Conservation (phyloP, 331 rosid genomes). For the Quercus phellos region DNA sequence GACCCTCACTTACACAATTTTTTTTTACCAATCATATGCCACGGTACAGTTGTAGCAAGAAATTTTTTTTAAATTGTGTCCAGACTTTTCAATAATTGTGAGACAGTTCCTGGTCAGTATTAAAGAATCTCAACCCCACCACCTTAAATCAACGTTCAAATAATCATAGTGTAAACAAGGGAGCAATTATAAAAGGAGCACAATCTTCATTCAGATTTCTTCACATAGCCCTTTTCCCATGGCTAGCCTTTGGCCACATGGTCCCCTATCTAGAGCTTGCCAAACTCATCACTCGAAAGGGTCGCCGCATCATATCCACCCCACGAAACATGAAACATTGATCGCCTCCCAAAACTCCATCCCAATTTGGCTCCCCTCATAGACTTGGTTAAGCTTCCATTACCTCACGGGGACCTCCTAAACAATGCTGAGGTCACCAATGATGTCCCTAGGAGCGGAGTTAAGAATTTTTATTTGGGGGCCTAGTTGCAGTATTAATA, state of each 20-base stretch:
- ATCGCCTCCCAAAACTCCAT: slow-evolving; percentile 45
- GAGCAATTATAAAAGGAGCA: too few species aligned
- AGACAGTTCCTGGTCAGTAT: too few species aligned
- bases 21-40: too few species aligned
- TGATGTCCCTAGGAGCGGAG: slow-evolving; percentile 17
- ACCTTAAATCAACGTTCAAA: neutral
- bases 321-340: slow-evolving; percentile 53
- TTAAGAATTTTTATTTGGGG: too few species aligned
- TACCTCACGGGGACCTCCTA: slow-evolving; percentile 33
- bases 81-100: too few species aligned
- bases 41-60: too few species aligned
- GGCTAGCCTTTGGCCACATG: slow-evolving; percentile 63
- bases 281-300: slow-evolving; percentile 45
- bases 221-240: slow-evolving; percentile 50
- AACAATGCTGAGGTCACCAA: slow-evolving; percentile 38
- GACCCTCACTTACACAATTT: too few species aligned
- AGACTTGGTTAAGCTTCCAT: slow-evolving; percentile 25
- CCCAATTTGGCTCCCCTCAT: slow-evolving; percentile 6
- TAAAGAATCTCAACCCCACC: too few species aligned
- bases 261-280: slow-evolving; percentile 43
- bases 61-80: too few species aligned
- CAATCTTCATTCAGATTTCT: neutral
- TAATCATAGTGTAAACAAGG: too few species aligned
- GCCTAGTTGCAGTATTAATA: too few species aligned
- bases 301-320: slow-evolving; percentile 43